Evolutionary conservation across 163 green algal species (phyloP), one percentile per base, ranked within the genome.

Genomic region (Chlamydomonas reinhardtii): DNA sequence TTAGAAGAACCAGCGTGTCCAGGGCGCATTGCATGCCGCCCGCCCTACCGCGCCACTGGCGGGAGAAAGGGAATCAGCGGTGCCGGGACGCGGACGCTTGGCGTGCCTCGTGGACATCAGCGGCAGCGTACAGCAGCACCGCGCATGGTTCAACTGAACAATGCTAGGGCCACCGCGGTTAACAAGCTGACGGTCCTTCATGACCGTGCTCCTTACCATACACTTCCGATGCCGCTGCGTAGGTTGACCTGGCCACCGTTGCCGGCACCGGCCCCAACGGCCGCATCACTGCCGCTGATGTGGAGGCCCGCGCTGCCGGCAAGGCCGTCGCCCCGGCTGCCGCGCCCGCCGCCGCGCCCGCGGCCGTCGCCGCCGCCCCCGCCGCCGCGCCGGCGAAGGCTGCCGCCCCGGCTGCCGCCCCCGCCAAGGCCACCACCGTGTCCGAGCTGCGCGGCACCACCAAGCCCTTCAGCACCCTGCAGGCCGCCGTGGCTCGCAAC

Each of bases 401-500:
- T 24, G 92, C 85, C 2, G 89, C 88, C 34, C 64, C 74, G 25
- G 19, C 82, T 27, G 70, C 88, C 35, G 81, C 88, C 35, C 76
- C 79, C 24, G 83, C 94, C 14, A 93, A 85, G 17, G 90, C 78
- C 56, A 98, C 95, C 29, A 94, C 91, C 8, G 96, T 98, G 2
- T 93, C 92, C 43, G 92, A 98, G 91, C 94, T 98, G 76, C 89
- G 89, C 35, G 97, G 97, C 86, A 97, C 94, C 34, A 98, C 95
- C 52, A 92, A 95, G 84, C 96, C 97, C 29, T 98, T 99, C 92
- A 98, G 91, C 74, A 83, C 93, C 6, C 94, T 99, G 92, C 97
- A 99, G 93, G 69, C 82, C 32, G 97, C 98, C 17, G 96, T 99
- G 43, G 91, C 93, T 16, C 95, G 95, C 74, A 99, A 99, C 94